Base-by-base conservation (phyloP, 2,329 filamentous ascomycete genomes). In the Penicillium sp. region DNA sequence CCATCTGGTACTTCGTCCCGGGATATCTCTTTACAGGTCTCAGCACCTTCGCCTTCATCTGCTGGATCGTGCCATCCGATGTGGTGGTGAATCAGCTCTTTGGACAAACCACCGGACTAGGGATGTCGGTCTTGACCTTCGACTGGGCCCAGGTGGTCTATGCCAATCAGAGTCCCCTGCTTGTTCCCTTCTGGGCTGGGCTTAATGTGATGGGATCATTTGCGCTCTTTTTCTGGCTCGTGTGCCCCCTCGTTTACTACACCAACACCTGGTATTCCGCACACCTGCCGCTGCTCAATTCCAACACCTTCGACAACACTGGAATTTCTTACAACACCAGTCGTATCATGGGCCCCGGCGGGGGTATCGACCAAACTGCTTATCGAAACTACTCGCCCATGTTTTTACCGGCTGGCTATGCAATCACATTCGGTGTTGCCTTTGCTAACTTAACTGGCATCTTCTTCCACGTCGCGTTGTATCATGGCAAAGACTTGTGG, bases 141-240 rank as follows among this genome's bases (percentile, higher is more conserved):
- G 89, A 91, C 75, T 90, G 88, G 87, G 87, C 86, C 4, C 86
- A 90, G 68, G 82, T 90, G 43, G 81, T 87, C 13, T 89, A 86
- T 60, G 90, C 84, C 52, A 80, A 89, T 45, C 84, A 85, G 21
- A 89, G 86, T 15, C 88, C 88, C 17, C 75, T 90, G 13, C 84
- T 90, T 47, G 85, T 87, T 4, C 88, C 88, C 10, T 90, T 73
- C 56, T 78, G 68, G 74, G 75, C 68, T 33, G 73, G 68, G 6
- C 60, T 68, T 6, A 80, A 80, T 56, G 77, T 79, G 6, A 78
- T 79, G 62, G 73, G 70, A 9, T 77, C 76, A 0, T 78, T 79
- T 55, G 73, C 70, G 0, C 65, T 78, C 46, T 77, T 77, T 57
- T 79, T 75, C 63, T 78, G 75, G 75, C 67, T 80, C 19, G 67